Evolutionary conservation across 2,329 filamentous ascomycete species (phyloP).

Genomic region (Fusarium pininemorale): DNA sequence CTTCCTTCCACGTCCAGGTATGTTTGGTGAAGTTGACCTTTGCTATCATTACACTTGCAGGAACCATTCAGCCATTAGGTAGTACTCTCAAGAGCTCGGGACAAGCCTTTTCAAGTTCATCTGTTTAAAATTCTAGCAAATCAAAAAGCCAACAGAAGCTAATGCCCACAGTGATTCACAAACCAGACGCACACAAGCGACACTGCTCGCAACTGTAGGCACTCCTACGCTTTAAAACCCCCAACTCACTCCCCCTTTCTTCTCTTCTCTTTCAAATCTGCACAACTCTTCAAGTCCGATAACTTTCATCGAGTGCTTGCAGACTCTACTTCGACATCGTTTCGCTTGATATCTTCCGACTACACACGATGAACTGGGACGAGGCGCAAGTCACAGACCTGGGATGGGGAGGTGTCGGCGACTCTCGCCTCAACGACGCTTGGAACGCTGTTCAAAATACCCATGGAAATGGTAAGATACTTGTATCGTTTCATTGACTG

Average conservation of each 20-base stretch:
- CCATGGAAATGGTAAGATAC: too few relatives aligned
- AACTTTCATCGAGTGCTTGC: rapidly evolving
- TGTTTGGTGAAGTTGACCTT: background rate
- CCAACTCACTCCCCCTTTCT: background rate
- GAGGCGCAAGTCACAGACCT: too few relatives aligned
- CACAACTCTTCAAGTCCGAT: background rate
- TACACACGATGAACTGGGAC: too few relatives aligned
- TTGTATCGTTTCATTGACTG: too few relatives aligned
- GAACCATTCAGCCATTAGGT: background rate
- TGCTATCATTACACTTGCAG: background rate
- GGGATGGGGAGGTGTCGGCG: too few relatives aligned
- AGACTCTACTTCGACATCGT: background rate
- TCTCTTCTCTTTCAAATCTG: rapidly evolving
- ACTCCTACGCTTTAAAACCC: too few relatives aligned
- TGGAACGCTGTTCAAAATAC: too few relatives aligned
- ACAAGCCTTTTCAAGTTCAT: rapidly evolving
- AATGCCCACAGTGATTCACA: background rate
- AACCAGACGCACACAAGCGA: too few relatives aligned
- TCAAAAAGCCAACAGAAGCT: background rate
- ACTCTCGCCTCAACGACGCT: too few relatives aligned
- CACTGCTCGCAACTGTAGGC: background rate
- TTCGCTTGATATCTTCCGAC: too few relatives aligned
- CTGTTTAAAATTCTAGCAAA: background rate
- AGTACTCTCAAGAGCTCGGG: background rate
- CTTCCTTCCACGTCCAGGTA: background rate